phyloP scores from a whole-genome alignment of 306 rosid genomes.

The Quercus robur region DNA sequence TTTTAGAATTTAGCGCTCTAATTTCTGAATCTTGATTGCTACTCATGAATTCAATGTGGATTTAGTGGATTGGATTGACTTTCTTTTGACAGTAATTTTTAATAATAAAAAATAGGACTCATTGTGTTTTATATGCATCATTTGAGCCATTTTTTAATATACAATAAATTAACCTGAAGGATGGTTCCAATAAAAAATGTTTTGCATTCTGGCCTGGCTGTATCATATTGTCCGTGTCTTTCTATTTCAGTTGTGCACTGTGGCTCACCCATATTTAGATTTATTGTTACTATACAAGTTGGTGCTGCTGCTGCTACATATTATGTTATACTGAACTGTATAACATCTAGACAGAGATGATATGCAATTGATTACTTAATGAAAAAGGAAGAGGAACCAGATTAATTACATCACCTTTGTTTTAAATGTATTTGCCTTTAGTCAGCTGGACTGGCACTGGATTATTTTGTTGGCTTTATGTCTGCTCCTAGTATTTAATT shows the following conservation, averaged over 20 bases:
- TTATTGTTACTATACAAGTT: background rate
- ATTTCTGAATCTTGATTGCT: background rate
- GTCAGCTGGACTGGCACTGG: background rate
- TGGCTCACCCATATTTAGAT: background rate
- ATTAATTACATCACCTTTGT: background rate
- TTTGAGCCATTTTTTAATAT: background rate
- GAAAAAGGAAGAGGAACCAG: background rate
- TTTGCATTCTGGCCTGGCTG: background rate
- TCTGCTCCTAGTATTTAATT: background rate
- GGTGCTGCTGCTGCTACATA: background rate
- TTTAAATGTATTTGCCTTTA: background rate
- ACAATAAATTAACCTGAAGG: background rate
- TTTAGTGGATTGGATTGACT: background rate
- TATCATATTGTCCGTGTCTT: background rate
- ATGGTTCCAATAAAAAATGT: background rate
- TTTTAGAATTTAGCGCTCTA: background rate
- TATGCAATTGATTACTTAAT: background rate
- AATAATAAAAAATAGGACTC: background rate
- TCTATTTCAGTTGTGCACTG: background rate
- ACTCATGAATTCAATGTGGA: background rate
- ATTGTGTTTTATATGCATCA: background rate
- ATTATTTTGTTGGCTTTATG: background rate
- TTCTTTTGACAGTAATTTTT: background rate
- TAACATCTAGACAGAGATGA: background rate
- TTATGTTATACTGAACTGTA: background rate